phyloP scores from a whole-genome alignment of 345 rosid species.

The Firmiana major region DNA sequence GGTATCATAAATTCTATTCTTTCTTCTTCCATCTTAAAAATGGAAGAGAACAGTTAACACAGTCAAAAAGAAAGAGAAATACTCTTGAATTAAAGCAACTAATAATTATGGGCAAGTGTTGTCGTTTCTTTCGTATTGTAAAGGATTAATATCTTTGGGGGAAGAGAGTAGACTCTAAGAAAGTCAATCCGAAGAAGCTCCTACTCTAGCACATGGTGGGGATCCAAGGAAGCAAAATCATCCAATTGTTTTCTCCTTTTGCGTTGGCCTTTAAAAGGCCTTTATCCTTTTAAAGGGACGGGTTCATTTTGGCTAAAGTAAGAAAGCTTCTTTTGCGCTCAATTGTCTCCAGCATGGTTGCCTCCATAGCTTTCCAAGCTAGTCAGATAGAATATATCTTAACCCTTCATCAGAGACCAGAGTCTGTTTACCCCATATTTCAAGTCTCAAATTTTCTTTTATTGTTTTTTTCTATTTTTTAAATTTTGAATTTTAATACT shows the following conservation, averaged over 20 bases:
- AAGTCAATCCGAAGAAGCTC: conserved; percentile 40
- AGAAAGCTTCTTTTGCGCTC: conserved; percentile 5
- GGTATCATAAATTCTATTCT: too few species aligned
- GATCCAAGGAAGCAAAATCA: conserved; percentile 65
- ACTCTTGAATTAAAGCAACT: too few species aligned
- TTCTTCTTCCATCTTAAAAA: not conserved
- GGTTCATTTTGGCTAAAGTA: not conserved
- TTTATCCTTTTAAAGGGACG: conserved; percentile 16
- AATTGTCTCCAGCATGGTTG: not conserved
- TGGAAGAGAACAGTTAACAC: not conserved
- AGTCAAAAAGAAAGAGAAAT: not conserved
- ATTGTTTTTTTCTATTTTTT: too few species aligned
- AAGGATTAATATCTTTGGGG: not conserved
- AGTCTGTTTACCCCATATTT: not conserved
- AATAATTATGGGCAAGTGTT: not conserved
- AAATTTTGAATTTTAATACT: not conserved
- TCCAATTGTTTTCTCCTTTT: conserved; percentile 3
- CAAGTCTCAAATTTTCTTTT: not conserved
- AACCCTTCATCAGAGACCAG: not conserved
- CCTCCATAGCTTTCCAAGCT: not conserved
- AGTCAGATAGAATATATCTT: not conserved
- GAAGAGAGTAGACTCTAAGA: conserved; percentile 12
- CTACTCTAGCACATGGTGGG: conserved; percentile 31
- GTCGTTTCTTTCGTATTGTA: conserved; percentile 7
- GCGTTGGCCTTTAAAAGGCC: not conserved